phyloP scores from a whole-genome alignment of 2,329 filamentous ascomycete species.

The Keithomyces neogunnii region DNA sequence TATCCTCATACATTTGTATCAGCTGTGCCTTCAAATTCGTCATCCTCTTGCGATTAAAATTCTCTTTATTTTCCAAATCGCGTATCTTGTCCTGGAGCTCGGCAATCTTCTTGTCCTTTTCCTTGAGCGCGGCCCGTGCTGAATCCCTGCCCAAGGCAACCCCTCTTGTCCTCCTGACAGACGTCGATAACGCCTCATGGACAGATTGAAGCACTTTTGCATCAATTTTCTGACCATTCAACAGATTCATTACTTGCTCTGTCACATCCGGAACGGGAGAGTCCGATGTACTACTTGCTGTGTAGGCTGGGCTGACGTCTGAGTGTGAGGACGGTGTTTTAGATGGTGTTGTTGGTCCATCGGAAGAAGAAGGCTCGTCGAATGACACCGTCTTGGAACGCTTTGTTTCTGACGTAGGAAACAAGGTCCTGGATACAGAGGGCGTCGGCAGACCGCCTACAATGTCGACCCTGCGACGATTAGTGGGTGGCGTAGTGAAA shows the following conservation, averaged over 20 bases:
- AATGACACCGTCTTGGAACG: slow-evolving; percentile 25
- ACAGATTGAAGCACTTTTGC: slow-evolving; percentile 28
- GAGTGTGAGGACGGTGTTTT: background rate
- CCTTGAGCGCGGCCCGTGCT: slow-evolving; percentile 50
- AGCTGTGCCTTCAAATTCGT: slow-evolving; percentile 28
- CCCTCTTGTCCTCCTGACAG: slow-evolving; percentile 52
- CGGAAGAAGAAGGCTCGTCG: slow-evolving; percentile 12
- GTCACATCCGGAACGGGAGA: slow-evolving; percentile 26
- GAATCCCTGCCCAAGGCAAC: slow-evolving; percentile 58
- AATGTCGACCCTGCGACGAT: slow-evolving; percentile 13
- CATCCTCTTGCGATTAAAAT: slow-evolving; percentile 22
- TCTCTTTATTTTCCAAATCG: slow-evolving; percentile 29
- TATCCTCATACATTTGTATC: slow-evolving; percentile 27
- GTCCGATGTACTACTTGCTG: slow-evolving; percentile 11
- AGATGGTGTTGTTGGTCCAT: background rate
- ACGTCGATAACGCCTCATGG: slow-evolving; percentile 37
- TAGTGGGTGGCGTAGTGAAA: slow-evolving; percentile 19
- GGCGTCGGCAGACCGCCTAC: slow-evolving; percentile 23
- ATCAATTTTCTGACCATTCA: slow-evolving; percentile 34
- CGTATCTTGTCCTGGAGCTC: slow-evolving; percentile 27
- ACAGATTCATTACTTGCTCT: slow-evolving; percentile 39
- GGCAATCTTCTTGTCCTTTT: slow-evolving; percentile 44
- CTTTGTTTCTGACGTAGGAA: slow-evolving; percentile 20
- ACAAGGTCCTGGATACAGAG: slow-evolving; percentile 26
- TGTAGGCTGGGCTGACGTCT: background rate